Conservation (phyloP, 148 eudicot genomes). For the Nepenthes gracilis region DNA sequence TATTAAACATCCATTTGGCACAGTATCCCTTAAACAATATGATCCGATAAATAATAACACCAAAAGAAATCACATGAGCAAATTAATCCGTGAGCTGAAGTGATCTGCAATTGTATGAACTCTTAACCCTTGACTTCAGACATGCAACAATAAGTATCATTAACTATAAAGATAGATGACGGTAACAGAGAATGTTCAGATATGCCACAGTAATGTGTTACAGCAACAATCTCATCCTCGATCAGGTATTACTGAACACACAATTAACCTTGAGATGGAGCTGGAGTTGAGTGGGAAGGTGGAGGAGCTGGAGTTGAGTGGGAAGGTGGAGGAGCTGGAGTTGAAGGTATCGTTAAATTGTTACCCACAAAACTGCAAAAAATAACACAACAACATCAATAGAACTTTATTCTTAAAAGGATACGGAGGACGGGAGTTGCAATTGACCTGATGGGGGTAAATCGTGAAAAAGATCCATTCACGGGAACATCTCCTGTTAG, state of each 20-base stretch:
- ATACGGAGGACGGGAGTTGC: slow-evolving; percentile 4
- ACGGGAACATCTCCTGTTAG: slow-evolving; percentile 49
- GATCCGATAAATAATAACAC: too few relatives aligned
- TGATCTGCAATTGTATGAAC: too few relatives aligned
- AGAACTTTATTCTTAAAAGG: slow-evolving; percentile 2
- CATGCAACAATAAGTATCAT: too few relatives aligned
- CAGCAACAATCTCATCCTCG: too few relatives aligned
- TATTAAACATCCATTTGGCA: too few relatives aligned
- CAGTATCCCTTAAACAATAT: too few relatives aligned
- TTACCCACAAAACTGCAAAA: slow-evolving; percentile 59
- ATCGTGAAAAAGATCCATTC: slow-evolving; percentile 72
- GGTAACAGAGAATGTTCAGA: too few relatives aligned
- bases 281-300: background rate
- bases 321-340: background rate
- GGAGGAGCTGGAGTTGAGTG: background rate
- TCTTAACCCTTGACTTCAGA: too few relatives aligned
- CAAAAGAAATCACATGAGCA: too few relatives aligned
- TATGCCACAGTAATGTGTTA: too few relatives aligned
- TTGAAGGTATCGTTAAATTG: slow-evolving; percentile 22
- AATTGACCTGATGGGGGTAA: slow-evolving; percentile 70
- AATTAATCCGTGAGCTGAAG: too few relatives aligned
- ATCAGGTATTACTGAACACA: background rate
- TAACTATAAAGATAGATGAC: too few relatives aligned
- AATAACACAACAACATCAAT: slow-evolving; percentile 5
- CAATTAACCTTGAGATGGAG: slow-evolving; percentile 2